phyloP scores from a whole-genome alignment of 495 filamentous ascomycete species.

The Neurospora pannonica region DNA sequence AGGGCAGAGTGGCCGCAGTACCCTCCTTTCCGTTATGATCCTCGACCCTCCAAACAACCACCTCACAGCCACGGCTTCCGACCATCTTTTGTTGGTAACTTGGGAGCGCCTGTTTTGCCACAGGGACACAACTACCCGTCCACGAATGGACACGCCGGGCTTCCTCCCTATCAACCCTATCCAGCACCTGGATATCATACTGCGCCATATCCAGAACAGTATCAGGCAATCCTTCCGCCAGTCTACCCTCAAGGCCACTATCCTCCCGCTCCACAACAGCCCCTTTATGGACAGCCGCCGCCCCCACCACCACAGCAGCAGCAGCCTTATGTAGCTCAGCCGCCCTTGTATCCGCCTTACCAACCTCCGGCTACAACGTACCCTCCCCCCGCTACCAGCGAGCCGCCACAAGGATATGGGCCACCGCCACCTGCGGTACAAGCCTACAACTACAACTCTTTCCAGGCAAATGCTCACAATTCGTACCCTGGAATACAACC shows the following conservation, averaged over 20 bases:
- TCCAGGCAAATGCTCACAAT: slow-evolving; percentile 14
- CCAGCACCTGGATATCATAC: slow-evolving; percentile 31
- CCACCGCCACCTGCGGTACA: slow-evolving; percentile 12
- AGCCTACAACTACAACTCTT: slow-evolving; percentile 18
- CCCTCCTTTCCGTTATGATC: slow-evolving; percentile 57
- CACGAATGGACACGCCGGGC: slow-evolving; percentile 8
- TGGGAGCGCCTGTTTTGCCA: slow-evolving; percentile 2
- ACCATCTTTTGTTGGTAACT: background rate
- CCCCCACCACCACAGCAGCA: background rate
- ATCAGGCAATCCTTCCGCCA: slow-evolving; percentile 13
- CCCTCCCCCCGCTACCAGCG: slow-evolving; percentile 10
- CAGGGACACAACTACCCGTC: slow-evolving; percentile 28
- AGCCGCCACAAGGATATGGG: slow-evolving; percentile 10
- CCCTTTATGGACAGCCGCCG: slow-evolving; percentile 16
- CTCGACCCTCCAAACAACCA: slow-evolving; percentile 26
- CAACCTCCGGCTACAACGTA: slow-evolving; percentile 12
- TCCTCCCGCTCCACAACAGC: slow-evolving; percentile 19
- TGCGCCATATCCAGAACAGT: slow-evolving; percentile 27
- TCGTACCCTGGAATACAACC: slow-evolving; percentile 1
- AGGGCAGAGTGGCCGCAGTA: slow-evolving; percentile 67
- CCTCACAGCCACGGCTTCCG: slow-evolving; percentile 1
- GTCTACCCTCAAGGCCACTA: slow-evolving; percentile 25
- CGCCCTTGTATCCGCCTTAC: slow-evolving; percentile 17
- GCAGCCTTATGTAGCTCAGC: slow-evolving; percentile 17
- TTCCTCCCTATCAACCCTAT: slow-evolving; percentile 26